A percentile compares a stretch with the other conserved stretches of the same genome.
Evolutionary conservation across 2,329 filamentous ascomycete genomes (phyloP).

Genomic region (Diaporthe nobilis): DNA sequence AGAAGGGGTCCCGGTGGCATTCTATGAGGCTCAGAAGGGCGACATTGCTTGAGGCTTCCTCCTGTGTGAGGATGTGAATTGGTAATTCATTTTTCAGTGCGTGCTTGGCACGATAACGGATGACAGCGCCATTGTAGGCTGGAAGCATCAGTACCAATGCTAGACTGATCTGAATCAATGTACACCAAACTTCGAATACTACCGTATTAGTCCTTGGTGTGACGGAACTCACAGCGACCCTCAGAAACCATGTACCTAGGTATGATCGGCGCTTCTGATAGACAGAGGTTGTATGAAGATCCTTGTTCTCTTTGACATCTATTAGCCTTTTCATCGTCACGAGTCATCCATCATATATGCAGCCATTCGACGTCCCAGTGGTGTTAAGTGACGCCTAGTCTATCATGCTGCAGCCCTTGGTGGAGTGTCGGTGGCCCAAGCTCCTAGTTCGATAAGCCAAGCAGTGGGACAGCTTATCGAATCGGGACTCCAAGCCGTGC

Average conservation of each 20-base stretch:
- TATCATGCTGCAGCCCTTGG: background rate
- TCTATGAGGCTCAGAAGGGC: conserved; percentile 52
- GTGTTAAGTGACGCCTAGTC: background rate
- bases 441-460: background rate
- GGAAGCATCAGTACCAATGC: background rate
- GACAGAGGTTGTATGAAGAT: background rate
- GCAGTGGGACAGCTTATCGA: conserved; percentile 4
- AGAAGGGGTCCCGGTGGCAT: conserved; percentile 57
- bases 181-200: background rate
- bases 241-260: too few relatives aligned
- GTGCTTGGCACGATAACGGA: background rate
- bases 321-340: background rate
- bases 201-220: background rate
- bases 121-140: background rate
- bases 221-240: background rate
- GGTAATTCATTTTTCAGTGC: background rate
- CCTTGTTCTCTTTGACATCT: background rate
- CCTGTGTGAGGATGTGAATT: background rate
- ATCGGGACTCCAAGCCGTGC: background rate
- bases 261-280: too few relatives aligned
- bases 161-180: background rate
- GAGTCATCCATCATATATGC: background rate
- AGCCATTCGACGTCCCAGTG: background rate
- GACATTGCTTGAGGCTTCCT: conserved; percentile 42
- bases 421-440: conserved; percentile 4